phyloP scores from a whole-genome alignment of 176 grass and related monocot genomes.

The Triticum timopheevii region DNA sequence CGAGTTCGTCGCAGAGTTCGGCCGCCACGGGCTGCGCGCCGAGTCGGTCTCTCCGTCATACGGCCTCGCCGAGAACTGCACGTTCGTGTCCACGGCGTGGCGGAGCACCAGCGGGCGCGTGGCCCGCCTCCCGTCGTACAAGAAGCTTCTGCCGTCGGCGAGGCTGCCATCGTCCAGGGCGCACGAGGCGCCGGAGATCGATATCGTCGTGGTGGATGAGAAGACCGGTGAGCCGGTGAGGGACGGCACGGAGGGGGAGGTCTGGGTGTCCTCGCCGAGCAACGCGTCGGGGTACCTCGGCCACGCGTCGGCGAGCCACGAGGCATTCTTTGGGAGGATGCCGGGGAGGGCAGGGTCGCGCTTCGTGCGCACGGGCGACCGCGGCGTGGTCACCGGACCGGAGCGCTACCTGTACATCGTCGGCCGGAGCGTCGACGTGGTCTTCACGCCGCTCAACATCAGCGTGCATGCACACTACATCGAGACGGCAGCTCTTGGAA shows the following conservation, averaged over 20 bases:
- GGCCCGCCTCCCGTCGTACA: slow-evolving; percentile 28
- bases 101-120: neutral
- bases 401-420: slow-evolving; percentile 49
- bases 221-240: slow-evolving; percentile 40
- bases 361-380: slow-evolving; percentile 63
- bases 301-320: slow-evolving; percentile 45
- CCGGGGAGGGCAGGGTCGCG: slow-evolving; percentile 8
- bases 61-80: slow-evolving; percentile 66
- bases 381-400: slow-evolving; percentile 29
- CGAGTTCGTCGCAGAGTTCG: slow-evolving; percentile 50
- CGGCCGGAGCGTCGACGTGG: slow-evolving; percentile 30
- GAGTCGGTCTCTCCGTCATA: slow-evolving; percentile 51
- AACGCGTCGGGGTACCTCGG: slow-evolving; percentile 63
- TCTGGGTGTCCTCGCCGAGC: slow-evolving; percentile 68
- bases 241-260: slow-evolving; percentile 61
- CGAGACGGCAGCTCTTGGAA: slow-evolving; percentile 20
- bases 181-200: slow-evolving; percentile 29
- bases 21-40: slow-evolving; percentile 13
- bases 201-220: slow-evolving; percentile 50
- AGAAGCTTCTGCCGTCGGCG: slow-evolving; percentile 53
- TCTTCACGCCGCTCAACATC: neutral
- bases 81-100: slow-evolving; percentile 69
- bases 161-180: neutral
- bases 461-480: slow-evolving; percentile 47
- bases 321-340: slow-evolving; percentile 42